A percentile compares a stretch with the other conserved stretches of the same genome.
phyloP scores from a whole-genome alignment of 1,284 basidiomycete species.

The Mycena citricolor region DNA sequence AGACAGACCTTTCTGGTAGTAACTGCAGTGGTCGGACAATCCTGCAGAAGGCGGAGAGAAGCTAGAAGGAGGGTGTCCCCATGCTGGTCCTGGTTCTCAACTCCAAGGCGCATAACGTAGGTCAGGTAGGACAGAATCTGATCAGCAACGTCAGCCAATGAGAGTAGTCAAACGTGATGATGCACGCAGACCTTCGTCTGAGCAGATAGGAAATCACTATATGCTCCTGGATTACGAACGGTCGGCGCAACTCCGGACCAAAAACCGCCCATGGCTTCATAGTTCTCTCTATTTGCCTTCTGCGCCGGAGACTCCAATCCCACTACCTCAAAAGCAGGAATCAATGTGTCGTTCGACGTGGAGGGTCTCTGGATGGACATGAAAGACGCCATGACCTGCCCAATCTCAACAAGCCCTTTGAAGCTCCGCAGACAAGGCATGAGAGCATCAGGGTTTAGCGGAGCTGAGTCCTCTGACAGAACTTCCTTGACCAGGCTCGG shows the following conservation, averaged over 20 bases:
- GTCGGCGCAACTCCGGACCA: constrained; percentile 86
- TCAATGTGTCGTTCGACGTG: constrained; percentile 72
- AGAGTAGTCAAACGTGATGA: constrained; percentile 1
- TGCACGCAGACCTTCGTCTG: constrained; percentile 79
- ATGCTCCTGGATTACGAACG: constrained; percentile 77
- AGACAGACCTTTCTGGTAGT: constrained; percentile 68
- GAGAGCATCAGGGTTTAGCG: constrained; percentile 55
- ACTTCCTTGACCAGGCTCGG: constrained; percentile 74
- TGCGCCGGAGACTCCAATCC: constrained; percentile 88
- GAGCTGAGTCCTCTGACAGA: constrained; percentile 64
- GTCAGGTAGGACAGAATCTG: constrained; percentile 93
- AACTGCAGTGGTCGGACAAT: constrained; percentile 90
- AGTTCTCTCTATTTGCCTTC: constrained; percentile 77
- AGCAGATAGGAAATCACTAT: constrained; percentile 87
- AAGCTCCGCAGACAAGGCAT: constrained; percentile 83
- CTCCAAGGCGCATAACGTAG: constrained; percentile 79
- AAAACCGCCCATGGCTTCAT: constrained; percentile 73
- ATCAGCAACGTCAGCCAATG: constrained; percentile 15
- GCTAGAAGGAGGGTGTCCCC: constrained; percentile 82
- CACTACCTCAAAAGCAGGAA: constrained; percentile 74
- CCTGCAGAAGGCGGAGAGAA: constrained; percentile 86
- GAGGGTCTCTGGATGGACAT: constrained; percentile 78
- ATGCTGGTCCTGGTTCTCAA: constrained; percentile 75
- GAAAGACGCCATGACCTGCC: constrained; percentile 90
- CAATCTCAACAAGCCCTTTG: constrained; percentile 94